Base-by-base conservation (phyloP, 768 basidiomycete species). In the Cubamyces lactineus region DNA sequence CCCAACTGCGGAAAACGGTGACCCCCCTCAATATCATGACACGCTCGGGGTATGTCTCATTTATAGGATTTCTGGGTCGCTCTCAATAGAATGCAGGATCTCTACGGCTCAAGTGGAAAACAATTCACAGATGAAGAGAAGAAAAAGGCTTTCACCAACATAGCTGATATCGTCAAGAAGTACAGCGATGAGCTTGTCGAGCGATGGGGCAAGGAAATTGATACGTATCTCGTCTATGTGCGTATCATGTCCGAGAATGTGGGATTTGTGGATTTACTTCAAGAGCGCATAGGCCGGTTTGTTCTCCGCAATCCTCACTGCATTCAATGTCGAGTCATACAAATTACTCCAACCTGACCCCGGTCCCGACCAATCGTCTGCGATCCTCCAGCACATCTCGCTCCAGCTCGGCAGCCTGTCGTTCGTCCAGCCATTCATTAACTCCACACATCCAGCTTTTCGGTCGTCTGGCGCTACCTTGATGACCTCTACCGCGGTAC, bases 111-210 rank as follows among this genome's bases (percentile, higher is more conserved):
- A 28, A 28, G 28, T 28, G 28, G 28, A 28, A 28, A 28, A 28
- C 28, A 28, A 30, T 59, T 50, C 28, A 61, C 60, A 3, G 42
- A 46, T 1, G 53, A 86, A 75, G 72, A 86, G 85, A 45, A 38
- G 6, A 16, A 21, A 16, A 13, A 30, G 11, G 59, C 59, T 13
- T 54, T 46, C 46, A 39, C 42, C 9, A 38, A 54, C 4, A 47
- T 17, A 8, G 39, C 59, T 6, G 47, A 16, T 5, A 47, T 30
- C 2, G 53, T 55, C 1, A 42, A 55, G 46, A 42, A 19, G 19
- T 55, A 61, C 8, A 54, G 46, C n/a, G 53, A 61, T 19, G 59
- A 49, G 26, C 21, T 48, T 23, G 26, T 55, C 4, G 46, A 49
- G 7, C 59, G 28, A 11, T 54, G 52, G 52, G 48, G 43, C 45